Percentiles rank a stretch among this genome's conserved stretches.
Conservation (phyloP, 768 basidiomycete species). For the Candolleomyces eurysporus region DNA sequence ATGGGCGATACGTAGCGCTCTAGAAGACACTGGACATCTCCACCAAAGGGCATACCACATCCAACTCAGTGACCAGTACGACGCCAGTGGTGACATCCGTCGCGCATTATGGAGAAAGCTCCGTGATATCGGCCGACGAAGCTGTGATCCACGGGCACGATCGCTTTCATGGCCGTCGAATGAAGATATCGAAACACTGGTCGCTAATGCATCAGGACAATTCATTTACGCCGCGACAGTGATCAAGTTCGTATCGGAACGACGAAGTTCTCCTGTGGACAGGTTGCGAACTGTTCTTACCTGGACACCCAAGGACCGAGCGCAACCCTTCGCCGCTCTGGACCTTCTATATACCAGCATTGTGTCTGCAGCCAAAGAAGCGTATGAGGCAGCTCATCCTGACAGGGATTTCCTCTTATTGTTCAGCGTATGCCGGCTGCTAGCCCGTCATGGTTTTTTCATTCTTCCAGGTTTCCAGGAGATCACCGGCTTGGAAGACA, state of each 20-base stretch:
- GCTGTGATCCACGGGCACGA: background rate
- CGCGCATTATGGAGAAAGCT: background rate
- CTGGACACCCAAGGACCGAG: background rate
- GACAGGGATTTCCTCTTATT: background rate
- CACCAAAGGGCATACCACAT: background rate
- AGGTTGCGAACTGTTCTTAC: background rate
- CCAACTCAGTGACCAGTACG: slow-evolving; percentile 3
- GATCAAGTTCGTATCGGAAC: slow-evolving; percentile 14
- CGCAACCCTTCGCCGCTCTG: slow-evolving; percentile 4
- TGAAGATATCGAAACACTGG: background rate
- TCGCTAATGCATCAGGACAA: background rate
- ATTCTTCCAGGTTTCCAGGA: too few relatives aligned
- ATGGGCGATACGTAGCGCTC: slow-evolving; percentile 5
- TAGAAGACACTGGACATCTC: background rate
- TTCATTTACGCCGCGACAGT: slow-evolving; percentile 3
- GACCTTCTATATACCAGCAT: slow-evolving; percentile 7
- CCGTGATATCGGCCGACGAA: background rate
- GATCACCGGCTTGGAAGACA: too few relatives aligned
- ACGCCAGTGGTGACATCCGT: slow-evolving; percentile 1
- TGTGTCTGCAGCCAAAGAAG: background rate
- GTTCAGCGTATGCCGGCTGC: background rate
- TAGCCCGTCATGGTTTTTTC: too few relatives aligned
- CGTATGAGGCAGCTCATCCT: background rate
- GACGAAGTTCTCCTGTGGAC: background rate
- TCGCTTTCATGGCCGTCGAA: slow-evolving; percentile 10